phyloP scores from a whole-genome alignment of 768 basidiomycete species.

The Jaapia argillacea region DNA sequence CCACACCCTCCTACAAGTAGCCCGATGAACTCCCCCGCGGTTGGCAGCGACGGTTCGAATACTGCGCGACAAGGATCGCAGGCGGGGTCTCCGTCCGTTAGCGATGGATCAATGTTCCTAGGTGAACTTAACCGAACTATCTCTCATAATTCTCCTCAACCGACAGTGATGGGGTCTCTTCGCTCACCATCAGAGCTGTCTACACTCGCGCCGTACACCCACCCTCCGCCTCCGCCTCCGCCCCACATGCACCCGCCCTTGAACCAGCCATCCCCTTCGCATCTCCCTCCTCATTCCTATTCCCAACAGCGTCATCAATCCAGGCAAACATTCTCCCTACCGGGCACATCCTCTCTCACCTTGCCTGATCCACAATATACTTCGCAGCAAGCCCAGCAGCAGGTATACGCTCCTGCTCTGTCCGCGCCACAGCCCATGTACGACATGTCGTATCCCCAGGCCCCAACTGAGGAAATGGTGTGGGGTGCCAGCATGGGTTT shows the following conservation, averaged over 20 bases:
- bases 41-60: conserved; percentile 6
- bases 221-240: not conserved
- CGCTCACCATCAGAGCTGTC: not conserved
- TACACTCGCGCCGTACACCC: not conserved
- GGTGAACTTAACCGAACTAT: too few species aligned
- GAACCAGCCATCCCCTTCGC: not conserved
- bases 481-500: conserved; percentile 73
- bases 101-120: not conserved
- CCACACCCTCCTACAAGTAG: conserved; percentile 31
- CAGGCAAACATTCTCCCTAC: not conserved
- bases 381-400: not conserved
- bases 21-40: conserved; percentile 39
- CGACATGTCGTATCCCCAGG: conserved; percentile 9
- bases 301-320: not conserved
- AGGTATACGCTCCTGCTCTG: not conserved
- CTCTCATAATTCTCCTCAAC: not conserved
- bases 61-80: conserved; percentile 2
- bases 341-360: not conserved
- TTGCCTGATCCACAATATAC: not conserved
- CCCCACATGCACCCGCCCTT: not conserved
- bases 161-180: not conserved
- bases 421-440: not conserved
- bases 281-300: not conserved
- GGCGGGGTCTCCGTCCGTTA: not conserved
- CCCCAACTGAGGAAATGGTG: conserved; percentile 51